Evolutionary conservation across 768 basidiomycete genomes (phyloP).

Genomic region (Suillus discolor): DNA sequence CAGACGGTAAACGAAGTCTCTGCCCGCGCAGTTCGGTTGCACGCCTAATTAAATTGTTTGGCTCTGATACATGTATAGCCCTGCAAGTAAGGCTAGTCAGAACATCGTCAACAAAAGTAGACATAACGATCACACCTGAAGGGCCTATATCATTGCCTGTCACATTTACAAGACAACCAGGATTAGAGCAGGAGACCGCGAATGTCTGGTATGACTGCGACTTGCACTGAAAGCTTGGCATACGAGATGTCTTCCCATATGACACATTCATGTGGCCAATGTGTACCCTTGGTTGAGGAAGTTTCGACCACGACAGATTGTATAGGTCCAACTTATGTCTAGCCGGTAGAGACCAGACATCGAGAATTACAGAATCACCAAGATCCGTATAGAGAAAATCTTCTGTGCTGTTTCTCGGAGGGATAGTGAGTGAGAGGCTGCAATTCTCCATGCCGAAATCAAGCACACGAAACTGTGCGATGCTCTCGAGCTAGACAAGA

Average conservation of each 20-base stretch:
- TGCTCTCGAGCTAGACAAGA: not conserved
- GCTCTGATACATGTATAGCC: not conserved
- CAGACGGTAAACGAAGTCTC: not conserved
- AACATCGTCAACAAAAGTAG: not conserved
- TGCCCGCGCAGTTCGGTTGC: not conserved
- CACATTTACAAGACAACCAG: slow-evolving; percentile 5
- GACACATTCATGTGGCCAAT: not conserved
- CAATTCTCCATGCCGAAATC: slow-evolving; percentile 38
- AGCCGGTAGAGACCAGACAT: slow-evolving; percentile 2
- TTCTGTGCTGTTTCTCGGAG: slow-evolving; percentile 13
- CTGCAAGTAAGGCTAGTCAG: not conserved
- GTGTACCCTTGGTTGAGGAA: slow-evolving; percentile 1
- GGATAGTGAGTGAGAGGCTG: slow-evolving; percentile 23
- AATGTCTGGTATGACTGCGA: slow-evolving; percentile 9
- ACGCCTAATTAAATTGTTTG: not conserved
- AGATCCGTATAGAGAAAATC: not conserved
- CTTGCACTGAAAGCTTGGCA: not conserved
- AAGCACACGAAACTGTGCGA: slow-evolving; percentile 31
- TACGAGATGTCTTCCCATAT: not conserved
- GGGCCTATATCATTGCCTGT: not conserved
- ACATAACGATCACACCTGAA: not conserved
- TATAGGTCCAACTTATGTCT: not conserved
- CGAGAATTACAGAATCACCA: not conserved
- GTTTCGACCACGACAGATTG: slow-evolving; percentile 4
- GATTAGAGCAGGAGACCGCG: slow-evolving; percentile 5